Conservation (phyloP, 225 moss, liverwort and hornwort genomes). For the Marchantia paleacea region DNA sequence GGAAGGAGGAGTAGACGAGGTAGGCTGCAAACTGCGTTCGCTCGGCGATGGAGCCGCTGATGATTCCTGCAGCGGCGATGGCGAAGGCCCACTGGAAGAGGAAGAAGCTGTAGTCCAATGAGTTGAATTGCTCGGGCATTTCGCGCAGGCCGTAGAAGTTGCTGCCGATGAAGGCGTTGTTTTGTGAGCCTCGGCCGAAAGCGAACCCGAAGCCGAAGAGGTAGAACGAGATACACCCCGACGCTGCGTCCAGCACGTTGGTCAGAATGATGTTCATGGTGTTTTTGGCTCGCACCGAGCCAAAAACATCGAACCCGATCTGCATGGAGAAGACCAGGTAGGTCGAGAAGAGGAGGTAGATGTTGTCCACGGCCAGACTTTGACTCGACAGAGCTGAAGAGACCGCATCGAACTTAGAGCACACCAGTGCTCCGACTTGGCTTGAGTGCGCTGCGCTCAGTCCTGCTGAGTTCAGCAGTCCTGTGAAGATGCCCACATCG, state of each 20-base stretch:
- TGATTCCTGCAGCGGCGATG: conserved; percentile 74
- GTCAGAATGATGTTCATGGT: conserved; percentile 86
- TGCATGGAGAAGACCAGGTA: conserved; percentile 78
- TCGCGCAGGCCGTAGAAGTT: conserved; percentile 44
- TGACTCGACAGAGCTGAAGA: conserved; percentile 27
- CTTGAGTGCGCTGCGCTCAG: conserved; percentile 5
- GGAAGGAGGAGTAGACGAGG: conserved; percentile 59
- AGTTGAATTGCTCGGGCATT: conserved; percentile 25
- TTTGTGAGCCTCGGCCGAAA: conserved; percentile 40
- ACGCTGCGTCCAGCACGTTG: conserved; percentile 65
- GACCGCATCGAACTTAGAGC: conserved; percentile 39
- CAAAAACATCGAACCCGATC: conserved; percentile 77
- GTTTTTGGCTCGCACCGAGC: conserved; percentile 70
- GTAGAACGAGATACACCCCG: conserved; percentile 68
- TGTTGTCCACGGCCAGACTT: conserved; percentile 39
- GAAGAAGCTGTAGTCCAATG: conserved; percentile 60
- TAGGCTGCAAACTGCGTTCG: conserved; percentile 72
- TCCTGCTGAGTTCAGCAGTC: conserved; percentile 27
- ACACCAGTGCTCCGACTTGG: conserved; percentile 44
- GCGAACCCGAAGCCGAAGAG: conserved; percentile 71
- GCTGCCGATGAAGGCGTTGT: conserved; percentile 66
- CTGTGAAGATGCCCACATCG: conserved; percentile 38
- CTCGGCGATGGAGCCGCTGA: conserved; percentile 67
- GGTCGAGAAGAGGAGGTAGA: conserved; percentile 58
- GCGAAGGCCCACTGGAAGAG: conserved; percentile 79